A percentile compares a stretch with the other conserved stretches of the same genome.
These are phyloP conservation scores for Leccinellum luteum DNA, from an alignment of 768 basidiomycete genomes.

Conservation along the genomic window DNA sequence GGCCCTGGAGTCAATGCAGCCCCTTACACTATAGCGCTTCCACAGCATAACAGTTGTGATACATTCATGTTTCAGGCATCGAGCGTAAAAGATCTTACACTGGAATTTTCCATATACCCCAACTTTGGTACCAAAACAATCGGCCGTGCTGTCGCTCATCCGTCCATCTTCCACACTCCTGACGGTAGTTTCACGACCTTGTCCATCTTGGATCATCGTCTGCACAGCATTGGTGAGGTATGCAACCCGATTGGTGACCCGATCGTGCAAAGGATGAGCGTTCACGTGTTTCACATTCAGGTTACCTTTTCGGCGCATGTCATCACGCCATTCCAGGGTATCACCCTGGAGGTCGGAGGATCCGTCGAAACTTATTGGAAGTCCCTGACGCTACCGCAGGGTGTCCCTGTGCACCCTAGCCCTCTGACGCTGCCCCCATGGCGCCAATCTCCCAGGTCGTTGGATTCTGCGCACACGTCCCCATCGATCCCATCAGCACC, in stretches of 20 bases:
- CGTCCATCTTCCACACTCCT: slow-evolving; percentile 63
- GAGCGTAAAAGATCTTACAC: slow-evolving; percentile 63
- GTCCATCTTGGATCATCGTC: slow-evolving; percentile 87
- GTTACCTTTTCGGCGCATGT: slow-evolving; percentile 87
- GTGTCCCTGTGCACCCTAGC: slow-evolving; percentile 29
- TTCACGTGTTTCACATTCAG: slow-evolving; percentile 36
- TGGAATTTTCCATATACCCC: slow-evolving; percentile 95
- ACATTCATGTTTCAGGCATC: slow-evolving; percentile 87
- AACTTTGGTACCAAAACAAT: slow-evolving; percentile 97
- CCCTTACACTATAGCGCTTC: slow-evolving; percentile 87
- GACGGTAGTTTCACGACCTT: slow-evolving; percentile 55
- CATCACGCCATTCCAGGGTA: slow-evolving; percentile 86
- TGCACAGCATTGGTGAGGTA: slow-evolving; percentile 94
- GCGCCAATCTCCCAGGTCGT: slow-evolving; percentile 32
- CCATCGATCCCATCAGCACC: slow-evolving; percentile 61
- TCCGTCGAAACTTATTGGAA: slow-evolving; percentile 99
- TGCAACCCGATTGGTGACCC: not conserved
- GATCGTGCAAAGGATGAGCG: slow-evolving; percentile 1
- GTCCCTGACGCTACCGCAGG: slow-evolving; percentile 45
- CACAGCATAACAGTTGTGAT: slow-evolving; percentile 66
- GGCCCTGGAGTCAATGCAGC: slow-evolving; percentile 80
- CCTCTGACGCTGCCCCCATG: slow-evolving; percentile 38
- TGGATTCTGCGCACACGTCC: slow-evolving; percentile 63
- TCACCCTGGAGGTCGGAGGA: slow-evolving; percentile 91
- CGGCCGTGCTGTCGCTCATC: slow-evolving; percentile 85